Evolutionary conservation across 805 yeast species (phyloP), one percentile per base, ranked within the genome.

Genomic region (Yarrowia yakushimensis): DNA sequence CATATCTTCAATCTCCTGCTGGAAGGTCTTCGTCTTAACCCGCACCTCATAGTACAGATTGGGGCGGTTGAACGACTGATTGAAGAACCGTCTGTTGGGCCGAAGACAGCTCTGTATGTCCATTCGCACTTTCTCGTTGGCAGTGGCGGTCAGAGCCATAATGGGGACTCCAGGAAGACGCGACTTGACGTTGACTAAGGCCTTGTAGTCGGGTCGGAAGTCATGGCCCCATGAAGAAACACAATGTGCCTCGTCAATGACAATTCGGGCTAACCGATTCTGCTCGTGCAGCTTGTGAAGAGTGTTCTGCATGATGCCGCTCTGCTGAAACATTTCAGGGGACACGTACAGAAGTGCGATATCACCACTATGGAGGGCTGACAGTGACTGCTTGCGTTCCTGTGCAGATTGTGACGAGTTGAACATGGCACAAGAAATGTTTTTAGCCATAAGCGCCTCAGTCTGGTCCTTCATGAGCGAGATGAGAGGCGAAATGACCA

Each of bases 211-310:
- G 0, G 98, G 97, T 60, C 99, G 80, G 73, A 94, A 94, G 74
- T 94, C 99, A 74, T 94, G 99, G 20, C 99, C 99, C 99, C 99
- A 94, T 11, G 96, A 87, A 60, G 97, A 90, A 46, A 94, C 96
- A 80, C 99, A 94, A 75, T 94, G 99, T 0, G 99, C 99, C 71
- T 90, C 99, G 75, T 94, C 99, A 46, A 94, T 90, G 11, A 94
- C 97, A 37, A 94, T 81, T 61, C 98, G 78, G 0, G 97, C 96
- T 36, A 94, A 76, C 67, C 77, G 76, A 13, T 80, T 77, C 28
- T 79, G 79, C 17, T 78, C 76, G 71, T 87, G 78, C 8, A 94
- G 76, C 55, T 74, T 78, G 11, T 78, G 73, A 61, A 94, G 84
- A 0, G 86, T 85, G 61, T 77, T 79, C 69, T 83, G 86, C 45